phyloP scores from a whole-genome alignment of 495 filamentous ascomycete species.

The Penicillium diatomitis region DNA sequence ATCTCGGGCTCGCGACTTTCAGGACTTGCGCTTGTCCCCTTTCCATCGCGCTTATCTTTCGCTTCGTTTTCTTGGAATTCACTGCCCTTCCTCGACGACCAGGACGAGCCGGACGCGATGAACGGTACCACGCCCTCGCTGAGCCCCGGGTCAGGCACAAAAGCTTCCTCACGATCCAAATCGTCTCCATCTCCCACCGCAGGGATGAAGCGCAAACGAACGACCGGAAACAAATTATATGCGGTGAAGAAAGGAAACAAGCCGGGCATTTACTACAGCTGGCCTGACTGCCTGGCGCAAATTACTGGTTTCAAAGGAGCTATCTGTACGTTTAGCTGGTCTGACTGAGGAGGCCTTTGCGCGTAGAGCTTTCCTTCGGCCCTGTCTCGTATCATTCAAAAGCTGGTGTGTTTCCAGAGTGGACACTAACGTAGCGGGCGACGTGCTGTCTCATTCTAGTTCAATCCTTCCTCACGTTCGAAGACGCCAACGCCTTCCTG shows the following conservation, averaged over 20 bases:
- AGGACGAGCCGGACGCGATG: constrained; percentile 13
- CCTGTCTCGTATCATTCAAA: not conserved
- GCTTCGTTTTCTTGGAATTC: not conserved
- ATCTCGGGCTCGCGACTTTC: not conserved
- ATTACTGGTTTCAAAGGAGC: constrained; percentile 81
- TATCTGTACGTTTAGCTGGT: constrained; percentile 48
- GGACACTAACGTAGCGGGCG: no score
- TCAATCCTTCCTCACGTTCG: constrained; percentile 69
- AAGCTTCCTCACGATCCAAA: constrained; percentile 19
- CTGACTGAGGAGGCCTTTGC: no score
- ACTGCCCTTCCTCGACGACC: not conserved
- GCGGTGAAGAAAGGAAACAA: constrained; percentile 68
- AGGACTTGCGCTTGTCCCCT: not conserved
- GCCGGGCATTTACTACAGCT: constrained; percentile 82
- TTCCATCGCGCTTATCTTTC: not conserved
- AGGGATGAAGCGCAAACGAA: constrained; percentile 58
- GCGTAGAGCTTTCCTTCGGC: not conserved
- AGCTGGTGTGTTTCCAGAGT: not conserved
- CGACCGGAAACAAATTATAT: constrained; percentile 64
- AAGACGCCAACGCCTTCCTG: constrained; percentile 72
- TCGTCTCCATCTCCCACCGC: constrained; percentile 30
- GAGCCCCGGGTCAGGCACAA: constrained; percentile 25
- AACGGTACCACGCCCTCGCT: constrained; percentile 31
- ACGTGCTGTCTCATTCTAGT: constrained; percentile 35
- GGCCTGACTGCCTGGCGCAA: constrained; percentile 72